Evolutionary conservation across 164 flowering plant genomes (phyloP), one percentile per base, ranked within the genome.

Genomic region (Akebia trifoliata): DNA sequence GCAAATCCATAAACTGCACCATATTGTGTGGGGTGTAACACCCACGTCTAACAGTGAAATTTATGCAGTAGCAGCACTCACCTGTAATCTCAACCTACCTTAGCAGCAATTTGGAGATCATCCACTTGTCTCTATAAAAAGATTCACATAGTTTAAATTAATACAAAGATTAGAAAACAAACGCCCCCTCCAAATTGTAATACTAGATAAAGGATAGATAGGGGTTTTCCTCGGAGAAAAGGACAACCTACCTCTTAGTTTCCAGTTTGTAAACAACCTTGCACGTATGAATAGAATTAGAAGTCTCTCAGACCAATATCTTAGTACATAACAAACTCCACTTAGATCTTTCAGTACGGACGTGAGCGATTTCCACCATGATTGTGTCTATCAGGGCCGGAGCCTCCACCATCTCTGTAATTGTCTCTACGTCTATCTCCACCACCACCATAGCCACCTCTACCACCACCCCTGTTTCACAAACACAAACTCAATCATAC

Each of bases 111-210:
- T n/a, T 71, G 83, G 81, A 79, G 84, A 70, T 69, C 71, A 84
- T 81, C 97, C 90, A 72, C 80, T 78, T 83, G 87, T 81, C 85
- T 86, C 92, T 84, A 84, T 50, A 76, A 89, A 86, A 84, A 84
- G 75, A 84, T 82, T 69, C 77, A 82, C 77, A 81, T 68, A 60
- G 56, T 65, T 70, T 47, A 69, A 74, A 76, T 81, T 72, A 89
- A 84, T 77, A 78, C 72, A 47, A 67, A 50, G 59, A 71, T 62
- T 56, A 66, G 31, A 28, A 61, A 44, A 46, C 48, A 63, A 71
- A 25, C n/a, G n/a, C n/a, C 30, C 71, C 69, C 67, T 60, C 71
- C 68, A 68, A 42, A n/a, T 60, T 45, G 59, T n/a, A n/a, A n/a
- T 44, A 63, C 29, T 38, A 26, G 39, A 31, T 48, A 52, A 50